Conservation (phyloP, 1,284 basidiomycete genomes). For the Cryptococcus sp. region DNA sequence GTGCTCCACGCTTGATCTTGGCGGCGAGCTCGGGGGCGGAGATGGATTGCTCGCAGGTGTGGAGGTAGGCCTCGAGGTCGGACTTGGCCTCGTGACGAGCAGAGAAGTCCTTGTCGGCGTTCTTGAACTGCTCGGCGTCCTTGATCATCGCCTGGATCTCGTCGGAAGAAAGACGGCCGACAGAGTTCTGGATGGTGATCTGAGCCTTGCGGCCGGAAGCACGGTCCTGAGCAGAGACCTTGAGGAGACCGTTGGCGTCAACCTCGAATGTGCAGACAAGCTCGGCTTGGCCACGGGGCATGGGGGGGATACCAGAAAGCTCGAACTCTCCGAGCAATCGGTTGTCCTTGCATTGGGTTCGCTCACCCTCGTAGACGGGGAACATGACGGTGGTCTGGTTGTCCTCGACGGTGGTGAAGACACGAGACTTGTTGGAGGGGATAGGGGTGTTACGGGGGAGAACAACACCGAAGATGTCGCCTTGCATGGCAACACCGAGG, state of each 20-base stretch:
- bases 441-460: conserved; percentile 97
- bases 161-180: conserved; percentile 87
- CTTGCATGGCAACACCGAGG: conserved; percentile 97
- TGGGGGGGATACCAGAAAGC: conserved; percentile 93
- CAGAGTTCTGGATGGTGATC: conserved; percentile 79
- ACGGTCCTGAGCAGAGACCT: conserved; percentile 92
- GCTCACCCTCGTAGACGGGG: conserved; percentile 98
- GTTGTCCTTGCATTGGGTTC: conserved; percentile 95
- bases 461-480: conserved; percentile 94
- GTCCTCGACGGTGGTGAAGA: conserved; percentile 97
- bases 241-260: conserved; percentile 89
- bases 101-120: conserved; percentile 94
- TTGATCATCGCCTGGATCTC: conserved; percentile 99
- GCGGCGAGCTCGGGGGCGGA: conserved; percentile 83
- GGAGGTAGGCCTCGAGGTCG: conserved; percentile 92
- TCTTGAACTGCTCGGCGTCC: conserved; percentile 94
- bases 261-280: conserved; percentile 96
- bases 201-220: conserved; percentile 95
- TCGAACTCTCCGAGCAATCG: conserved; percentile 96
- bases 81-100: conserved; percentile 94
- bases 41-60: conserved; percentile 66
- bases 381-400: conserved; percentile 98
- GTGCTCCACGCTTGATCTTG: conserved; percentile 96
- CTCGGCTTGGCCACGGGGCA: conserved; percentile 95
- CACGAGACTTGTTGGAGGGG: conserved; percentile 93